These are phyloP conservation scores for Psilocybe cyanescens DNA, from an alignment of 768 basidiomycete species.

Conservation along the genomic window DNA sequence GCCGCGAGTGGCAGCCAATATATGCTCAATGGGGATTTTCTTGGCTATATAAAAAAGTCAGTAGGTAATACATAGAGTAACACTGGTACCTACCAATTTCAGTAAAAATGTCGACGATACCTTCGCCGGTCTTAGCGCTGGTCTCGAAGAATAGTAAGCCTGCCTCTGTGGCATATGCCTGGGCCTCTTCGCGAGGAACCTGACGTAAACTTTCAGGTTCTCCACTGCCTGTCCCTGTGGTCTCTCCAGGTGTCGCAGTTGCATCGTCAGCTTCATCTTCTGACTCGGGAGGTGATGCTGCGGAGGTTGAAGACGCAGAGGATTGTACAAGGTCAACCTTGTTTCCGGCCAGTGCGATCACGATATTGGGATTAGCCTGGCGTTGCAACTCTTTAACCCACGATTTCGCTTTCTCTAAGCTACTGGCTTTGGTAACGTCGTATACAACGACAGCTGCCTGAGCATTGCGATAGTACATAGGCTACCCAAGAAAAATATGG, in stretches of 20 bases:
- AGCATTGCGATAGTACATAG: constrained; percentile 99
- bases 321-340: constrained; percentile 90
- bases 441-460: constrained; percentile 98
- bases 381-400: constrained; percentile 99
- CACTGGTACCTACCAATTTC: constrained; percentile 79
- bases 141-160: constrained; percentile 97
- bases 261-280: constrained; percentile 94
- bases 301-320: constrained; percentile 52
- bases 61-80: neutral
- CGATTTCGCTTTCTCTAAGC: constrained; percentile 97
- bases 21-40: constrained; percentile 86
- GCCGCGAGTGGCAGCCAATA: constrained; percentile 82
- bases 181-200: constrained; percentile 93
- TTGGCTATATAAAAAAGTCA: constrained; percentile 42
- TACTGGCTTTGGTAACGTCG: constrained; percentile 94
- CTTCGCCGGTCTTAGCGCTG: constrained; percentile 95
- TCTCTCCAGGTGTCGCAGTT: constrained; percentile 83
- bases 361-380: constrained; percentile 98
- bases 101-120: constrained; percentile 95
- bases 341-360: constrained; percentile 98
- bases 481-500: constrained; percentile 45
- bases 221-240: constrained; percentile 47
- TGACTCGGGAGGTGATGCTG: constrained; percentile 61
- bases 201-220: constrained; percentile 82
- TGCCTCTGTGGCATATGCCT: constrained; percentile 95